These are phyloP conservation scores for Suillus placidus DNA, from an alignment of 768 basidiomycete genomes.

Conservation along the genomic window DNA sequence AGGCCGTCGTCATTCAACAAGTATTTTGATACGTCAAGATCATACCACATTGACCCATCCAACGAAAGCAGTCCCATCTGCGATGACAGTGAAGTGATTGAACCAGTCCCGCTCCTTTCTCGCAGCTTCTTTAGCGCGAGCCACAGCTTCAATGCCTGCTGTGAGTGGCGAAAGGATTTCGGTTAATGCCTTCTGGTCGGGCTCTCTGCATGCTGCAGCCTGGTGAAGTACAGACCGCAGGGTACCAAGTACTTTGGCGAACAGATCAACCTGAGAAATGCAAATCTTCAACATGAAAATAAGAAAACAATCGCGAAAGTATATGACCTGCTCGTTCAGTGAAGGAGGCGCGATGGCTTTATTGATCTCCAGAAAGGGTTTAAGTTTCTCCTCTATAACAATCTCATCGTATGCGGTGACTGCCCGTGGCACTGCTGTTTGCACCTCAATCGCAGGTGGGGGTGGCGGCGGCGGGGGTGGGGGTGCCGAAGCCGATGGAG, in stretches of 20 bases:
- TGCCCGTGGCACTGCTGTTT: conserved; percentile 53
- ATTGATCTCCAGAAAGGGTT: conserved; percentile 74
- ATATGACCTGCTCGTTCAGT: conserved; percentile 77
- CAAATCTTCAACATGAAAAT: conserved; percentile 11
- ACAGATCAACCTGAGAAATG: conserved; percentile 58
- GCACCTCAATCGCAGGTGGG: conserved; percentile 39
- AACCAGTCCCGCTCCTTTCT: conserved; percentile 82
- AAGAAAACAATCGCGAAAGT: neutral
- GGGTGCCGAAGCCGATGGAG: conserved; percentile 33
- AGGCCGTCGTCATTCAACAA: neutral
- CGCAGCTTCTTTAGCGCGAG: conserved; percentile 81
- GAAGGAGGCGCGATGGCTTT: conserved; percentile 66
- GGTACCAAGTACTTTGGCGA: conserved; percentile 67
- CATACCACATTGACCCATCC: conserved; percentile 89
- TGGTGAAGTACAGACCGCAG: conserved; percentile 70
- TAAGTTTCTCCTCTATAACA: conserved; percentile 73
- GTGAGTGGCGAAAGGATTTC: conserved; percentile 69
- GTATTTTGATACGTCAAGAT: conserved; percentile 13
- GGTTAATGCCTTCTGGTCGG: conserved; percentile 60
- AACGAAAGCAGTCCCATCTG: conserved; percentile 77
- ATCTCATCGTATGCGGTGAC: conserved; percentile 75
- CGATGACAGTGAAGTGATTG: conserved; percentile 77
- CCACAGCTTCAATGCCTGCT: conserved; percentile 70
- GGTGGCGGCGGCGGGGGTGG: conserved; percentile 36
- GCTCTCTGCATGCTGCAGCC: conserved; percentile 78